Conservation (phyloP, 2,329 filamentous ascomycete genomes). For the Metarhizium guizhouense region DNA sequence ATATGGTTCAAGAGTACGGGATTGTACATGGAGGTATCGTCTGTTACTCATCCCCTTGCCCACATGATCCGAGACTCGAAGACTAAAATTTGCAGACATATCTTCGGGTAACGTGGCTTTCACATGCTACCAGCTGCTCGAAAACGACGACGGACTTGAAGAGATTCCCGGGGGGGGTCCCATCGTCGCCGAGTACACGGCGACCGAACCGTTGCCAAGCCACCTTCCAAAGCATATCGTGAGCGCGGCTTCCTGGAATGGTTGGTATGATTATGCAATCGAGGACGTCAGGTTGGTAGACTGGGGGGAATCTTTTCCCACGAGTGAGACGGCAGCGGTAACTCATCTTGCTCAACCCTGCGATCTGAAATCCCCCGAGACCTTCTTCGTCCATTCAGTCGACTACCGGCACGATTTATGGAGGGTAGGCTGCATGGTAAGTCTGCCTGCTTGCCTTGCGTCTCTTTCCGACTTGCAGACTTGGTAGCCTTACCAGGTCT, state of each 20-base stretch:
- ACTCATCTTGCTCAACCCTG: neutral
- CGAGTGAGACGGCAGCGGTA: neutral
- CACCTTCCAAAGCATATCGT: neutral
- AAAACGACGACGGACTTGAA: neutral
- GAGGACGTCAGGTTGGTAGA: conserved; percentile 8
- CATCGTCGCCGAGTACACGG: neutral
- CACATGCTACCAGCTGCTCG: conserved; percentile 1
- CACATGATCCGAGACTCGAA: neutral
- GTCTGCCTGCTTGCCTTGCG: neutral
- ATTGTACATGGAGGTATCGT: conserved; percentile 8
- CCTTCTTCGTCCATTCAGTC: conserved; percentile 2
- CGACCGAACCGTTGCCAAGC: neutral
- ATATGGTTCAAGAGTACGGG: neutral
- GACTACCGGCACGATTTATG: conserved; percentile 7
- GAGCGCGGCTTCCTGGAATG: neutral
- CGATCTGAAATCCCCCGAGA: conserved; percentile 4
- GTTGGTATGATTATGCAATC: neutral
- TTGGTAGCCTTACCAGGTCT: too few relatives aligned
- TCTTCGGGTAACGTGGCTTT: conserved; percentile 4
- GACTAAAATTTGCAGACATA: conserved; percentile 3
- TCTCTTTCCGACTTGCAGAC: too few relatives aligned
- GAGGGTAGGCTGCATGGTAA: conserved; percentile 7
- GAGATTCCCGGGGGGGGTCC: neutral
- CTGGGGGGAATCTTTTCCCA: conserved; percentile 7
- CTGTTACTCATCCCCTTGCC: neutral